phyloP scores from a whole-genome alignment of 331 rosid species.

The Rhamnella rubrinervis region DNA sequence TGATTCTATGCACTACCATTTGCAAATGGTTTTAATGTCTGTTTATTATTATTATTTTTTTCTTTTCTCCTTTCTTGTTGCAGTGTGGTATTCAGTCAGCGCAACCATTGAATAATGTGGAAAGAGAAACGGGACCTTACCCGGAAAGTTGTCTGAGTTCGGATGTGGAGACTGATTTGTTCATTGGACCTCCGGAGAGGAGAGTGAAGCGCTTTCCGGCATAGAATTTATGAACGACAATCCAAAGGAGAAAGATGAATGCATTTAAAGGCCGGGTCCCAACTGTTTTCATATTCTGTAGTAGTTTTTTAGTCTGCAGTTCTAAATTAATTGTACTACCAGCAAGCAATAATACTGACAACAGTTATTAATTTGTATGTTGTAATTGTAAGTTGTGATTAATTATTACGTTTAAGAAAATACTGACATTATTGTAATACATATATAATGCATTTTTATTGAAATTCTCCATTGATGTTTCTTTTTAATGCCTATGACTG shows the following conservation, averaged over 20 bases:
- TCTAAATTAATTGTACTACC: not conserved
- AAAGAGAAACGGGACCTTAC: slow-evolving; percentile 22
- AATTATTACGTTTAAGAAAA: not conserved
- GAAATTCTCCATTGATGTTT: not conserved
- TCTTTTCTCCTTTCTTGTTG: not conserved
- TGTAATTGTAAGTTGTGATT: not conserved
- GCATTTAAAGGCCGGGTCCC: not conserved
- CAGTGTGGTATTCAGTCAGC: slow-evolving; percentile 30
- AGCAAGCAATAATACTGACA: slow-evolving; percentile 3
- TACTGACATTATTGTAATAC: not conserved
- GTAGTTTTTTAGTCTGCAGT: slow-evolving; percentile 6
- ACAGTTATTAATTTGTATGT: not conserved
- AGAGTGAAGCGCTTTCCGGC: slow-evolving; percentile 37
- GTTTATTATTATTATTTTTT: too few relatives aligned
- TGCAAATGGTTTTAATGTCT: too few relatives aligned
- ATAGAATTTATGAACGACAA: slow-evolving; percentile 4
- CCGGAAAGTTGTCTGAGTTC: slow-evolving; percentile 46
- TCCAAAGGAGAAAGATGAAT: not conserved
- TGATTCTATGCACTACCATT: too few relatives aligned
- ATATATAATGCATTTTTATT: not conserved
- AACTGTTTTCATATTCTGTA: not conserved
- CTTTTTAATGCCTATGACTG: too few relatives aligned
- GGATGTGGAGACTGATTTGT: slow-evolving; percentile 66
- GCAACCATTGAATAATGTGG: slow-evolving; percentile 21
- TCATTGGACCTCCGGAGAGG: slow-evolving; percentile 63